Evolutionary conservation across 768 basidiomycete species (phyloP), one percentile per base, ranked within the genome.

Genomic region (Trametes villosa): DNA sequence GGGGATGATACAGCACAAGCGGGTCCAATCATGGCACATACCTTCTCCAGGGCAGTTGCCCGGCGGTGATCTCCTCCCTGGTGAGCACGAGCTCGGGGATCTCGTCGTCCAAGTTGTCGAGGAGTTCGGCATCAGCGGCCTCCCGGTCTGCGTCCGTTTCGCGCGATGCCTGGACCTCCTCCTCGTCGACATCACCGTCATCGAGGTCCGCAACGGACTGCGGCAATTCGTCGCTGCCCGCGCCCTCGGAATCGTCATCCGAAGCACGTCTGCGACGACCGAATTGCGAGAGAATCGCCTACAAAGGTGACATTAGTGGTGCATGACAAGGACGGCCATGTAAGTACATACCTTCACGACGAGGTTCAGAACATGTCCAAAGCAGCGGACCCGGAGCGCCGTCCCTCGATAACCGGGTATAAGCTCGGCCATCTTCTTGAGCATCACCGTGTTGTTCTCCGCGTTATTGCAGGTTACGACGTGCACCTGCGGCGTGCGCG

Each of bases 81-180:
- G 51, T 49, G 2, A 64, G 13, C 22, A 31, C 40, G 24, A 50
- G 30, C 17, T 42, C 20, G 40, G 53, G 42, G 13, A 31, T 61
- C 6, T 66, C 62, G 1, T 30, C 47, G 7, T 61, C 60, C 4
- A 67, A 40, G 12, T 57, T 64, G 11, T 54, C 44, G 27, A 70
- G 60, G 15, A 54, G 50, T 11, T 24, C 57, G 3, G 55, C 53
- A 57, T 72, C 71, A 57, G 65, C 67, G 22, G 44, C 44, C 9
- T 70, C 71, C 18, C 67, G 24, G 11, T 66, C 22, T 7, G 38
- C 62, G 6, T 48, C 56, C 3, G 18, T 13, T 7, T 7, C 33
- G 33, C 13, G 8, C 7, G 7, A 7, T 7, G 7, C 33, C 33
- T 7, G 33, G 7, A 7, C 8, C 33, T 34, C 33, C 8, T 34